Evolutionary conservation across 163 green algal genomes (phyloP), one percentile per base, ranked within the genome.

Genomic region (Prototheca wickerhamii): DNA sequence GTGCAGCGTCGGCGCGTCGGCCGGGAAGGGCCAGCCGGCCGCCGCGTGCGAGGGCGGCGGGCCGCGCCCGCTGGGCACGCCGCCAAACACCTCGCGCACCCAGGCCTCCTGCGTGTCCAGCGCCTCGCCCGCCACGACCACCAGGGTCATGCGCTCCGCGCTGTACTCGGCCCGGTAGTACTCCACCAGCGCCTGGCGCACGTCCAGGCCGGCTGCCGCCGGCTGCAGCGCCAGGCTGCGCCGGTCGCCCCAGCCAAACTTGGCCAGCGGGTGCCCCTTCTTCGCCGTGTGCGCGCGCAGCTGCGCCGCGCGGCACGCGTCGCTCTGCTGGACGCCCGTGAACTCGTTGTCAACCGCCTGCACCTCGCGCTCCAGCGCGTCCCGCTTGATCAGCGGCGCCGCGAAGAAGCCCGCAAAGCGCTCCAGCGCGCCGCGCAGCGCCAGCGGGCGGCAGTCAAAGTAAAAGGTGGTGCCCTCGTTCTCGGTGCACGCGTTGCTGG

Each of bases 331-430:
- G 8, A 89, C 82, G 17, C 78, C 77, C 65, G 58, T 63, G 58
- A 97, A 98, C 77, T 97, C 92, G 34, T 76, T 87, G 69, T 95
- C 86, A 29, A 96, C 87, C 4, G 88, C 87, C 60, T 83, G 67
- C 29, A 95, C 81, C 76, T 97, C 90, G 8, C 89, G 80, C 57
- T 95, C 88, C 65, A 96, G 72, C 4, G 81, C 81, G 50, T 87
- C 80, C 31, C 78, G 66, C 71, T 90, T 86, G 63, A 85, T 85
- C 34, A 97, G 81, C 3, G 93, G 93, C 3, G 76, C 59, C 21
- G 91, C 76, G 76, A 98, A 99, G 73, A 97, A 98, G 67, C 86
- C 73, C 21, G 90, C 81, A 69, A 98, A 97, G 58, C 91, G 83
- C 53, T 97, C 84, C 37, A 98, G 79, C 0, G 86, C 89, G 4